These are phyloP conservation scores for Cladosporium sp. DNA, from an alignment of 2,329 filamentous ascomycete genomes.

Conservation along the genomic window DNA sequence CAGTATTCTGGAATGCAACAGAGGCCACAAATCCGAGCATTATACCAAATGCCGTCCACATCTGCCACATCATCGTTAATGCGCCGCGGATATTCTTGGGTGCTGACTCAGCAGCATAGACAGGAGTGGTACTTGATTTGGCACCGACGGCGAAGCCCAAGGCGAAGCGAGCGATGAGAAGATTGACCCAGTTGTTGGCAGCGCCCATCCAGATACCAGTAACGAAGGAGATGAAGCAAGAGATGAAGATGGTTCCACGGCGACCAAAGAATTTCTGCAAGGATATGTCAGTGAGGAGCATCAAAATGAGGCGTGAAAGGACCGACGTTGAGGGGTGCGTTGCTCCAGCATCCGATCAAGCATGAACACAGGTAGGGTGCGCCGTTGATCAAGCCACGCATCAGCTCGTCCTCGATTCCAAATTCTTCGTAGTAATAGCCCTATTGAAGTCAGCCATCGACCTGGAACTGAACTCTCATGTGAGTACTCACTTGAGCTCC, in stretches of 20 bases:
- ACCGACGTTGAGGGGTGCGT: constrained; percentile 60
- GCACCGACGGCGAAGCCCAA: constrained; percentile 54
- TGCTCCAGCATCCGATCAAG: constrained; percentile 68
- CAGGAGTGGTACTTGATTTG: constrained; percentile 42
- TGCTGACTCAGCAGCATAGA: constrained; percentile 38
- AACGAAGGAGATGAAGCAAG: constrained; percentile 63
- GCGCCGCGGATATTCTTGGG: constrained; percentile 39
- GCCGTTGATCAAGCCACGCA: constrained; percentile 55
- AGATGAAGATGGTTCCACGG: constrained; percentile 70
- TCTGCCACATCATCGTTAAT: constrained; percentile 45
- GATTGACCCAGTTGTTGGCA: constrained; percentile 66
- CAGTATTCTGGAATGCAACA: constrained; percentile 33
- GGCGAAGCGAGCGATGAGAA: constrained; percentile 65
- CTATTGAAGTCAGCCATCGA: constrained; percentile 7
- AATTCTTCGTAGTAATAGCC: constrained; percentile 27
- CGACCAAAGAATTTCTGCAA: constrained; percentile 58
- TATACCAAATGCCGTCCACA: constrained; percentile 40
- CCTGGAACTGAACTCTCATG: too few species aligned
- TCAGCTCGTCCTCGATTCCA: constrained; percentile 23
- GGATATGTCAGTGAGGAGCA: too few species aligned
- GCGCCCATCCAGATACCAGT: constrained; percentile 61
- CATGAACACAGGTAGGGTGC: constrained; percentile 65
- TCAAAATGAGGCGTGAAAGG: not conserved
- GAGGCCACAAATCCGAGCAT: constrained; percentile 41
- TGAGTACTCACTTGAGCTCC: constrained; percentile 31